Conservation (phyloP, 2,329 filamentous ascomycete species). For the Hyphodiscus sp. region DNA sequence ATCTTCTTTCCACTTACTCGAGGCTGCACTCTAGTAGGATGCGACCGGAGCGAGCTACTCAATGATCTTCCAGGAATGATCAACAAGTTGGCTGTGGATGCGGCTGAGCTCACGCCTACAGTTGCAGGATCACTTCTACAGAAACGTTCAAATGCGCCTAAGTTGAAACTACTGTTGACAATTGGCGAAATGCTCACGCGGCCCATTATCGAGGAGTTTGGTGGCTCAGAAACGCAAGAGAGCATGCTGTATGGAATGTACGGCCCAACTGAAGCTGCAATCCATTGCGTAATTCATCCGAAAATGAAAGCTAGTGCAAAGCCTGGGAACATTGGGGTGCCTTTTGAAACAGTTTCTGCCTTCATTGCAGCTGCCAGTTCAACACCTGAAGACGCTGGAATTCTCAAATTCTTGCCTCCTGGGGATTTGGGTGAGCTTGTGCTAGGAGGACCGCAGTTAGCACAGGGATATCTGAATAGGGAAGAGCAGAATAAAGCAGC, state of each 20-base stretch:
- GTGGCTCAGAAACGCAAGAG: constrained; percentile 34
- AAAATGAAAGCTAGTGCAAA: constrained; percentile 49
- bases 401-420: constrained; percentile 23
- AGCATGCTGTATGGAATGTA: constrained; percentile 90
- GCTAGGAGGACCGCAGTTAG: constrained; percentile 74
- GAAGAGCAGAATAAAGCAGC: constrained; percentile 64
- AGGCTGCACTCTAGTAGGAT: constrained; percentile 66
- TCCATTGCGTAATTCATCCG: constrained; percentile 77
- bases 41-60: constrained; percentile 62
- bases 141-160: constrained; percentile 59
- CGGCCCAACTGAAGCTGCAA: constrained; percentile 84
- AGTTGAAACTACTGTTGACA: constrained; percentile 66
- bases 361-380: constrained; percentile 25
- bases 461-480: constrained; percentile 75
- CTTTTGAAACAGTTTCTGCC: constrained; percentile 64
- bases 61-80: constrained; percentile 67
- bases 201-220: constrained; percentile 73
- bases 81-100: constrained; percentile 62
- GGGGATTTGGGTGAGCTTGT: constrained; percentile 56
- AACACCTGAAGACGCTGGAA: constrained; percentile 11
- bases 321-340: constrained; percentile 66
- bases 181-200: constrained; percentile 90
- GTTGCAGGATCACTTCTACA: constrained; percentile 73
- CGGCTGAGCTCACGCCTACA: constrained; percentile 82
- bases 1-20: constrained; percentile 83